Conservation (phyloP, 2,329 filamentous ascomycete genomes). For the Aspergillus aculeatinus region DNA sequence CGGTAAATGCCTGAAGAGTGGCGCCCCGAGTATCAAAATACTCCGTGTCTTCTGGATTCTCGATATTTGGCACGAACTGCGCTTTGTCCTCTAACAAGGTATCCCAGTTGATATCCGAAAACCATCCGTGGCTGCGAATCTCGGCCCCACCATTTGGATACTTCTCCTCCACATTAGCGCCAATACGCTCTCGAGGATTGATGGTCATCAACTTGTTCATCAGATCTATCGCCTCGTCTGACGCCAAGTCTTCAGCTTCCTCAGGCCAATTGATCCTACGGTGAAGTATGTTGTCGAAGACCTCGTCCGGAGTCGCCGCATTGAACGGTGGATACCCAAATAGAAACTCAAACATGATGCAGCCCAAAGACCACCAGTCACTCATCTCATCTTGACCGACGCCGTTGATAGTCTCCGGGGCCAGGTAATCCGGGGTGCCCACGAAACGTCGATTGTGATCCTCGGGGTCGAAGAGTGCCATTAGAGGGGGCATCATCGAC, state of each 20-base stretch:
- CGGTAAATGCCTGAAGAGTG: slow-evolving; percentile 85
- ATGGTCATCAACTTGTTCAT: slow-evolving; percentile 90
- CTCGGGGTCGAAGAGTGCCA: slow-evolving; percentile 92
- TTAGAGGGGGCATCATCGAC: slow-evolving; percentile 84
- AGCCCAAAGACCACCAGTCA: slow-evolving; percentile 99
- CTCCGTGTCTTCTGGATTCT: slow-evolving; percentile 95
- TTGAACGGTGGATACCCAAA: slow-evolving; percentile 95
- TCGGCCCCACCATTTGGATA: slow-evolving; percentile 83
- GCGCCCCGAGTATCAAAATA: slow-evolving; percentile 94
- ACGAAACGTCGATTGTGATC: slow-evolving; percentile 92
- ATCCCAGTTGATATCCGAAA: slow-evolving; percentile 83
- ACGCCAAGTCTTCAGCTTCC: slow-evolving; percentile 74
- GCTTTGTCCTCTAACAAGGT: slow-evolving; percentile 91
- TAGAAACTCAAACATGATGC: slow-evolving; percentile 94
- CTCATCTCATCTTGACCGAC: slow-evolving; percentile 95
- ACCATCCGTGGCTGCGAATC: slow-evolving; percentile 88
- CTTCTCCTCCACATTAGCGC: slow-evolving; percentile 80
- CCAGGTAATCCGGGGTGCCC: slow-evolving; percentile 93
- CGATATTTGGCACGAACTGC: slow-evolving; percentile 87
- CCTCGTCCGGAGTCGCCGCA: slow-evolving; percentile 81
- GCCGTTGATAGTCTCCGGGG: slow-evolving; percentile 93
- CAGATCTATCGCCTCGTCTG: slow-evolving; percentile 84
- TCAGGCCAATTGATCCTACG: slow-evolving; percentile 92
- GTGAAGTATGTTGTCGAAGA: slow-evolving; percentile 93
- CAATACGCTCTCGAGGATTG: slow-evolving; percentile 77